Percentiles rank a stretch among this genome's conserved stretches.
Conservation (phyloP, 1,284 basidiomycete species). For the Erythrobasidium hasegawianum region DNA sequence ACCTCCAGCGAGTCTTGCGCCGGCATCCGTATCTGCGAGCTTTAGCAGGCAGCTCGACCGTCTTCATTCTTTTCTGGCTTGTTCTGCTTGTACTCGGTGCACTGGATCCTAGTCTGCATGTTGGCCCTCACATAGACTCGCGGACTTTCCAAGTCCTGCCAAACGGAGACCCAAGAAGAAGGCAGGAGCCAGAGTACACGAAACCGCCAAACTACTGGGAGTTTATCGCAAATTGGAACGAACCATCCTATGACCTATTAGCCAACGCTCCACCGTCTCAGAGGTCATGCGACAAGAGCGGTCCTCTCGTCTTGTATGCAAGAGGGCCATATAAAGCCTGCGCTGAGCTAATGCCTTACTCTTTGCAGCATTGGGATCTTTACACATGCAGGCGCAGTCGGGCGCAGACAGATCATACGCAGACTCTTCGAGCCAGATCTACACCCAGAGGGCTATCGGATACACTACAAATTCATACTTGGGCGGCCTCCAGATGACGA, state of each 20-base stretch:
- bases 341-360: background rate
- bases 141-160: conserved; percentile 26
- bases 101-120: conserved; percentile 18
- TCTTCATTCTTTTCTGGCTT: conserved; percentile 18
- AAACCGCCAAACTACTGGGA: conserved; percentile 29
- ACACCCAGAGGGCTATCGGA: conserved; percentile 12
- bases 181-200: conserved; percentile 10
- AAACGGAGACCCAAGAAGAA: conserved; percentile 11
- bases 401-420: conserved; percentile 21
- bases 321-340: no score
- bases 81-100: conserved; percentile 14
- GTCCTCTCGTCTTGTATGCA: conserved; percentile 20
- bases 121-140: conserved; percentile 19
- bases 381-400: conserved; percentile 18
- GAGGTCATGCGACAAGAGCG: conserved; percentile 20
- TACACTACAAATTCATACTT: conserved; percentile 29
- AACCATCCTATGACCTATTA: conserved; percentile 16
- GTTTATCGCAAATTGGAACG: conserved; percentile 24
- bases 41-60: conserved; percentile 4
- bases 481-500: conserved; percentile 24
- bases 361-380: conserved; percentile 27
- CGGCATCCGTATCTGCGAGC: conserved; percentile 5
- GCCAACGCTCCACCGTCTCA: conserved; percentile 23
- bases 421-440: conserved; percentile 29
- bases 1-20: no score